Evolutionary conservation across 305 asterid species (phyloP).

Genomic region (Rubia tinctorum): DNA sequence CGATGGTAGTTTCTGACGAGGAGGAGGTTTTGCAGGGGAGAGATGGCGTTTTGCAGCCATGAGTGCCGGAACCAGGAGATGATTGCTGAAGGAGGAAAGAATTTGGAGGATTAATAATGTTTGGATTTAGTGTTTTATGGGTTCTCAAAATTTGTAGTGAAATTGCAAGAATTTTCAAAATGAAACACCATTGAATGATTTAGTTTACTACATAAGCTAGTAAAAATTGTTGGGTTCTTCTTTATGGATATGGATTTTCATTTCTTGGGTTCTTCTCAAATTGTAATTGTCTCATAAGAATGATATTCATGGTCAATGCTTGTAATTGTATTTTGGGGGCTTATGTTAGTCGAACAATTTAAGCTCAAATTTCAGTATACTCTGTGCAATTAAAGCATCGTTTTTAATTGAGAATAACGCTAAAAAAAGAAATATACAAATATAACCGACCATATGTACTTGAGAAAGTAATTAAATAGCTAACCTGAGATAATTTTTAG

Average conservation of each 20-base stretch:
- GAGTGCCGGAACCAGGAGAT: conserved; percentile 70
- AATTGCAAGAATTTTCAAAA: background rate
- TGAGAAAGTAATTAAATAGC: too few species aligned
- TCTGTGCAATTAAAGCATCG: too few species aligned
- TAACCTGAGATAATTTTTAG: too few species aligned
- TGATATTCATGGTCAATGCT: too few species aligned
- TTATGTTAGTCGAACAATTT: too few species aligned
- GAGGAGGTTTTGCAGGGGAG: conserved; percentile 43
- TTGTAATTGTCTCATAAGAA: too few species aligned
- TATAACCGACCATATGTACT: too few species aligned
- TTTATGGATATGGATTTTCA: background rate
- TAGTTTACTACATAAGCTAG: conserved; percentile 5
- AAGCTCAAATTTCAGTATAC: too few species aligned
- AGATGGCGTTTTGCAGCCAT: conserved; percentile 61
- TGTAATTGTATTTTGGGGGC: too few species aligned
- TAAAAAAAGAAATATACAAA: too few species aligned
- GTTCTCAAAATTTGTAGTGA: background rate
- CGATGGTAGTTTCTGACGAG: background rate
- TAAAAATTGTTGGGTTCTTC: background rate
- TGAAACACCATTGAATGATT: background rate
- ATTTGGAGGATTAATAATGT: conserved; percentile 17
- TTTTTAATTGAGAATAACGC: too few species aligned
- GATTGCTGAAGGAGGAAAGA: conserved; percentile 36
- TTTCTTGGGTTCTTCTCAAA: too few species aligned
- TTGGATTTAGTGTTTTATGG: background rate